A percentile compares a stretch with the other conserved stretches of the same genome.
Evolutionary conservation across 345 rosid species (phyloP).

Genomic region (Excoecaria cochinchinensis): DNA sequence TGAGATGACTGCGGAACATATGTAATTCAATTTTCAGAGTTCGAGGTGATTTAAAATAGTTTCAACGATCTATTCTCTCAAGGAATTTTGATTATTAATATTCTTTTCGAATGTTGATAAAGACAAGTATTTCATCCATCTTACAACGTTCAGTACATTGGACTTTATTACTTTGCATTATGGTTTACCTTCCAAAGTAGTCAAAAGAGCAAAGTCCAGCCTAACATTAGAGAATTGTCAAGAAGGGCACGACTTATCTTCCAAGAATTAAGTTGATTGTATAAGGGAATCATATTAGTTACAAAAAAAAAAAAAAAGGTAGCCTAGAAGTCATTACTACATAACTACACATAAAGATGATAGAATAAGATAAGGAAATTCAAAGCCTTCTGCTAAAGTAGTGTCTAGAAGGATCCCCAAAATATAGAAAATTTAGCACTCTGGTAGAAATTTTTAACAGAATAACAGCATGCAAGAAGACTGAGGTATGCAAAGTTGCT

Average conservation of each 20-base stretch:
- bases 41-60: background rate
- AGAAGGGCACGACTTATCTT: background rate
- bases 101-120: background rate
- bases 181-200: background rate
- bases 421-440: background rate
- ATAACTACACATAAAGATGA: too few species aligned
- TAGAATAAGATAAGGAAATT: background rate
- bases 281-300: background rate
- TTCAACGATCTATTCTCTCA: background rate
- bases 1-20: constrained; percentile 5
- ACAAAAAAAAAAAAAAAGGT: background rate
- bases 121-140: background rate
- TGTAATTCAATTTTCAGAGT: background rate
- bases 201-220: background rate
- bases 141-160: background rate
- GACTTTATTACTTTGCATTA: background rate
- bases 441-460: too few species aligned
- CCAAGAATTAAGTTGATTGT: background rate
- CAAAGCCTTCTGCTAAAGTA: background rate
- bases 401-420: background rate
- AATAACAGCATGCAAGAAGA: too few species aligned
- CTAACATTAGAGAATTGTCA: background rate
- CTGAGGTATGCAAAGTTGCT: too few species aligned
- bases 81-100: background rate
- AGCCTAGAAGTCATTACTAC: background rate